Evolutionary conservation across 805 yeast genomes (phyloP).

Genomic region (Candida anglica): DNA sequence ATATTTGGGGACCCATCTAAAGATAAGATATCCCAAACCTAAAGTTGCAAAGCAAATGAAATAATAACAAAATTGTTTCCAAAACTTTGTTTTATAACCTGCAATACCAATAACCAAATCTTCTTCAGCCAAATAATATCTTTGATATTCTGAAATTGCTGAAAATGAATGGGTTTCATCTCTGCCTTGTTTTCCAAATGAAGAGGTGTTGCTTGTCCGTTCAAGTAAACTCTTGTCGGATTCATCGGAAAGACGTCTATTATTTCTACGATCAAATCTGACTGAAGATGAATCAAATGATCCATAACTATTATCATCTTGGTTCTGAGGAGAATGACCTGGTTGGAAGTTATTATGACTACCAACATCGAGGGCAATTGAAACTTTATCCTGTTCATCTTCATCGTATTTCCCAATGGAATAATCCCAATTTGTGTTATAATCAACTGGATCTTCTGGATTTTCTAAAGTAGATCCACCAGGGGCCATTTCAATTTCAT

Average conservation of each 20-base stretch:
- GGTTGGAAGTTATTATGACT: background rate
- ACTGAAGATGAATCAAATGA: slow-evolving; percentile 1
- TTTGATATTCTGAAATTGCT: slow-evolving; percentile 54
- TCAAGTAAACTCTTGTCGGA: slow-evolving; percentile 4
- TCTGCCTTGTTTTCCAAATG: slow-evolving; percentile 1
- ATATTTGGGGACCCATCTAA: slow-evolving; percentile 85
- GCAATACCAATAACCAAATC: slow-evolving; percentile 94
- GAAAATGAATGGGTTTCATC: slow-evolving; percentile 10
- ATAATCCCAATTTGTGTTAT: slow-evolving; percentile 71
- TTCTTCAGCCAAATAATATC: slow-evolving; percentile 92
- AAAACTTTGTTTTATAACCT: slow-evolving; percentile 61
- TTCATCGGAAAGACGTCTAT: slow-evolving; percentile 3
- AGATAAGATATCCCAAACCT: slow-evolving; percentile 69
- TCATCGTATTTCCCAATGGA: slow-evolving; percentile 45
- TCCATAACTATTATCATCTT: slow-evolving; percentile 19
- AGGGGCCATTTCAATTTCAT: slow-evolving; percentile 81
- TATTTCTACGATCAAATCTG: slow-evolving; percentile 3
- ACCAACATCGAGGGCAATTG: slow-evolving; percentile 8
- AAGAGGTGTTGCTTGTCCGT: background rate
- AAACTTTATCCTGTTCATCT: slow-evolving; percentile 2
- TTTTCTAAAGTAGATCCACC: slow-evolving; percentile 78
- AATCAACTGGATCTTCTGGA: slow-evolving; percentile 56
- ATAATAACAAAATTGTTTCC: slow-evolving; percentile 47
- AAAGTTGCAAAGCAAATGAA: slow-evolving; percentile 52
- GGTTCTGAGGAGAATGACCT: slow-evolving; percentile 10